Evolutionary conservation across 768 basidiomycete genomes (phyloP).

Genomic region (Mrakia frigida): DNA sequence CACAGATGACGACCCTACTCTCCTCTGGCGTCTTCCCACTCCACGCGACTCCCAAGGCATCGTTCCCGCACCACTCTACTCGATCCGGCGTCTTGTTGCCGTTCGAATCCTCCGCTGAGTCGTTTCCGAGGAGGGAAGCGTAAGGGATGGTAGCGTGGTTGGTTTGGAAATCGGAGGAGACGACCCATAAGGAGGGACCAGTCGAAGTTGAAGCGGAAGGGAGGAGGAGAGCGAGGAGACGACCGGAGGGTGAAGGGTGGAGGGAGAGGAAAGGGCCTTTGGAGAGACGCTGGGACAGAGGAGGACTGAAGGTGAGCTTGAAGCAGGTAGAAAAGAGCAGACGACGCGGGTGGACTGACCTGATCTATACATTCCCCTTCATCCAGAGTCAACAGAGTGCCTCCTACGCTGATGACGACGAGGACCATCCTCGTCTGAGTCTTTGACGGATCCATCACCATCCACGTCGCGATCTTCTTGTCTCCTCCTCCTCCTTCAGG

Average conservation of each 20-base stretch:
- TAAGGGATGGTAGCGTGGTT: constrained; percentile 46
- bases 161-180: constrained; percentile 77
- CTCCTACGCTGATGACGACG: constrained; percentile 73
- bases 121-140: constrained; percentile 18
- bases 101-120: constrained; percentile 1
- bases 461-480: constrained; percentile 58
- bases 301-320: background rate
- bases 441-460: constrained; percentile 80
- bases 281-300: constrained; percentile 56
- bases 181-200: constrained; percentile 64
- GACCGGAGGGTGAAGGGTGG: constrained; percentile 87
- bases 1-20: constrained; percentile 70
- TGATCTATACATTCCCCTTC: constrained; percentile 82
- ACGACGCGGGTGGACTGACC: constrained; percentile 37
- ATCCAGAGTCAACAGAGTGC: constrained; percentile 78
- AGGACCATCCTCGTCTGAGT: constrained; percentile 86
- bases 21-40: constrained; percentile 40
- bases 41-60: constrained; percentile 86
- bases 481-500: constrained; percentile 46
- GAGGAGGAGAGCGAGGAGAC: constrained; percentile 78
- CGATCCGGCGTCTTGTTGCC: constrained; percentile 49
- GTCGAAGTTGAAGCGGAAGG: constrained; percentile 37
- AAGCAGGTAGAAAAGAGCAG: background rate
- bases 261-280: constrained; percentile 85
- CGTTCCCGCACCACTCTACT: constrained; percentile 94